Evolutionary conservation across 164 flowering plant species (phyloP).

Genomic region (Berberis thunbergii): DNA sequence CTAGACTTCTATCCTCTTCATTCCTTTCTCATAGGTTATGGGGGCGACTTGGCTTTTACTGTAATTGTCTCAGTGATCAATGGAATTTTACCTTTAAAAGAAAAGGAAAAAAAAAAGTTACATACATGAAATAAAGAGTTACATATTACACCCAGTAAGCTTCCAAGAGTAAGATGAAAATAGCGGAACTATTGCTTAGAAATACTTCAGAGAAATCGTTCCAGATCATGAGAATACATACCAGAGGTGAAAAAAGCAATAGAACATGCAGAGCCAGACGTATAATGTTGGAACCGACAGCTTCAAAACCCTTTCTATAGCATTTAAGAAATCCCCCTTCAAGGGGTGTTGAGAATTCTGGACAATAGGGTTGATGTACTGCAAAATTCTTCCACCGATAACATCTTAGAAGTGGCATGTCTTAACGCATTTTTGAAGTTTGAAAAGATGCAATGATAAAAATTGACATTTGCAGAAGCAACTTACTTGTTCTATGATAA

Average conservation of each 20-base stretch:
- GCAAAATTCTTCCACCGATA: conserved; percentile 29
- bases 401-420: conserved; percentile 17
- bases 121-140: too few species aligned
- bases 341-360: conserved; percentile 90
- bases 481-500: conserved; percentile 82
- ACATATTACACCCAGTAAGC: too few species aligned
- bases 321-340: conserved; percentile 81
- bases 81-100: too few species aligned
- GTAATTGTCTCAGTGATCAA: too few species aligned
- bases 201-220: background rate
- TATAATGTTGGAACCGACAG: conserved; percentile 91
- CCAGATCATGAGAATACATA: conserved; percentile 19
- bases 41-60: too few species aligned
- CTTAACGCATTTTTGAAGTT: background rate
- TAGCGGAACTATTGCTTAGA: too few species aligned
- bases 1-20: too few species aligned
- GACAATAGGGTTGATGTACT: conserved; percentile 97
- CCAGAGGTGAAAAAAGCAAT: conserved; percentile 97
- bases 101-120: too few species aligned
- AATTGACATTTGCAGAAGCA: conserved; percentile 3
- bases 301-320: conserved; percentile 90
- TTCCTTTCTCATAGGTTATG: too few species aligned
- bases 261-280: conserved; percentile 99
- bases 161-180: too few species aligned
- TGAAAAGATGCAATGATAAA: background rate